Evolutionary conservation across 2,329 filamentous ascomycete genomes (phyloP).

Genomic region (Colletotrichum karsti): DNA sequence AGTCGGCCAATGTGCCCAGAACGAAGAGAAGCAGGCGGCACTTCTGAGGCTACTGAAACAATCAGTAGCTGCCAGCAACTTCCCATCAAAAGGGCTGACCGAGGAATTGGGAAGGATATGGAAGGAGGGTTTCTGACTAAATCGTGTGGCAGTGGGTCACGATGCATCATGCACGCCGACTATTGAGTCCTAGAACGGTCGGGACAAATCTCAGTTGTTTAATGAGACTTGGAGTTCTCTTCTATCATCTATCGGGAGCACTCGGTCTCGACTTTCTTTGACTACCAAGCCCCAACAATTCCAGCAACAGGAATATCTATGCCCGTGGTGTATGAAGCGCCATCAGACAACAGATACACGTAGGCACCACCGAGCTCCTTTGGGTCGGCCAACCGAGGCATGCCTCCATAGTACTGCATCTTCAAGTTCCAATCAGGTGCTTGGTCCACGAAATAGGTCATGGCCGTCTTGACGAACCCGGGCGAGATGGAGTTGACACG

Average conservation of each 20-base stretch:
- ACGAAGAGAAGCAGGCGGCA: constrained; percentile 1
- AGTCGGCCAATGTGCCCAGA: constrained; percentile 21
- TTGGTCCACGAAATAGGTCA: constrained; percentile 60
- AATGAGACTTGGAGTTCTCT: too few species aligned
- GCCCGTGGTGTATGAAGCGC: constrained; percentile 56
- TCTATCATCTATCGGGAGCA: too few species aligned
- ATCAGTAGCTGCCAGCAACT: constrained; percentile 1
- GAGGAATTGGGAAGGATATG: constrained; percentile 5
- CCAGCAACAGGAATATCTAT: constrained; percentile 57
- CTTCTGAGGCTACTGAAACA: not conserved
- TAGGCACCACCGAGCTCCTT: constrained; percentile 66
- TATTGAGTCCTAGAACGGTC: too few species aligned
- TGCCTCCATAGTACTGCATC: constrained; percentile 66
- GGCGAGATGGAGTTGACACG: constrained; percentile 57
- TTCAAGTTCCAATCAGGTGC: constrained; percentile 63
- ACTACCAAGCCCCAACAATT: constrained; percentile 37
- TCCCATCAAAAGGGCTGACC: constrained; percentile 6
- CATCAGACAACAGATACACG: constrained; percentile 63
- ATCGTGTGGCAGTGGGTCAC: too few species aligned
- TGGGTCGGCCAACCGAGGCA: constrained; percentile 60
- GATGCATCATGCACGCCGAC: too few species aligned
- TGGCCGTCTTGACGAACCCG: constrained; percentile 50
- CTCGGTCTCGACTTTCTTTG: too few species aligned
- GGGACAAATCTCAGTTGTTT: too few species aligned
- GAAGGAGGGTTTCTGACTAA: not conserved